Percentiles rank a stretch among this genome's conserved stretches.
phyloP scores from a whole-genome alignment of 1,139 yeast species.

The Pichia sp. region DNA sequence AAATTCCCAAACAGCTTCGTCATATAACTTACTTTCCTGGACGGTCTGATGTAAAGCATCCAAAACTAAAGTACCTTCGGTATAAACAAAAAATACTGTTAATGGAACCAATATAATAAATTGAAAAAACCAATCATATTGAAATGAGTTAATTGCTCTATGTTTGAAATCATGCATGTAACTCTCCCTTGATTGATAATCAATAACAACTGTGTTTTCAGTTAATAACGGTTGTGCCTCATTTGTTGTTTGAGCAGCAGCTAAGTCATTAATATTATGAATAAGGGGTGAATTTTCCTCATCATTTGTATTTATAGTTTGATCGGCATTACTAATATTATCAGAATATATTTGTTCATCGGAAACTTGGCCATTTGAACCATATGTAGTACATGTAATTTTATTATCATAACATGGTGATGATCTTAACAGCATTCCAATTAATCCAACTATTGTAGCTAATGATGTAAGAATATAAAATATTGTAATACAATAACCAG shows the following conservation, averaged over 20 bases:
- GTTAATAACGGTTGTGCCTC: constrained; percentile 21
- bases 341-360: neutral
- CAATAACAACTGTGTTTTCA: constrained; percentile 27
- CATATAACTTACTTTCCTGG: constrained; percentile 53
- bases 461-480: constrained; percentile 46
- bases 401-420: constrained; percentile 20
- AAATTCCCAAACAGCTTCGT: constrained; percentile 41
- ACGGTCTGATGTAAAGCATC: constrained; percentile 64
- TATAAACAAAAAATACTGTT: constrained; percentile 46
- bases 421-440: constrained; percentile 31
- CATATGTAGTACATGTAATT: constrained; percentile 19
- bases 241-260: neutral
- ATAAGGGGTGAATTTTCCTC: constrained; percentile 1
- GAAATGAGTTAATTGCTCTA: constrained; percentile 37
- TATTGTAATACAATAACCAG: constrained; percentile 49
- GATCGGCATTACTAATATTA: neutral
- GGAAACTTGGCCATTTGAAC: constrained; percentile 13
- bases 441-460: constrained; percentile 51
- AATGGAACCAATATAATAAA: constrained; percentile 62
- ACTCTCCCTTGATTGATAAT: constrained; percentile 23
- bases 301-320: neutral
- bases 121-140: constrained; percentile 80
- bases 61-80: constrained; percentile 47
- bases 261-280: constrained; percentile 9
- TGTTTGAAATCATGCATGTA: constrained; percentile 24